Base-by-base conservation (phyloP, 1,139 yeast species). In the Taphrina deformans region DNA sequence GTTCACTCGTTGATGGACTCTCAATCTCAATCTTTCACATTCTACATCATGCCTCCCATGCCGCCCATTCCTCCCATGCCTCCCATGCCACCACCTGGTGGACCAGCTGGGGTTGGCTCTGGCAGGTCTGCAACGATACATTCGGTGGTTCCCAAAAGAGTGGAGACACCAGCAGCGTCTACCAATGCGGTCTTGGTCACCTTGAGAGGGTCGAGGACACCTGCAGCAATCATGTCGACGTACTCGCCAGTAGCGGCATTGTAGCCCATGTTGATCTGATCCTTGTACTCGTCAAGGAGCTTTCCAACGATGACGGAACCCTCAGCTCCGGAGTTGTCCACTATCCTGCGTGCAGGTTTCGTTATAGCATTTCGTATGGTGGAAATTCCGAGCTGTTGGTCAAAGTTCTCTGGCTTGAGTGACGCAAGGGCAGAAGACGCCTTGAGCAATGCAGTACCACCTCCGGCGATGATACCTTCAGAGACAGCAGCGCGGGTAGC, bases 401-500 rank as follows among this genome's bases (percentile, higher is more conserved):
- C 99, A 75, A 93, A 93, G 86, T 93, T 93, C 67, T 82, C 90
- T 67, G 95, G 88, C 79, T 87, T 83, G 70, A 93, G 87, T 51
- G 80, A 83, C 72, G 87, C 95, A 75, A 93, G 84, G 71, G 88
- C 79, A 76, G 87, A 85, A 66, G 96, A 86, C 55, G 99, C 99
- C 85, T 93, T 93, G 75, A 92, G 85, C 77, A 93, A 85, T 70
- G 99, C 99, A 72, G 98, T 93, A 82, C 99, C 99, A 79, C 99
- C 99, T 82, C 99, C 99, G 77, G 99, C 99, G 73, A 93, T 84
- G 76, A 95, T 93, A 82, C 99, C 99, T 80, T 93, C 99, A 80
- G 93, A 96, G 70, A 93, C 99, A 70, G 99, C 99, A 72, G 99
- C 99, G 82, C 99, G 91, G 67, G 99, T 95, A 68, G 99, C 99